phyloP scores from a whole-genome alignment of 768 basidiomycete genomes.

The Mycena maculata region DNA sequence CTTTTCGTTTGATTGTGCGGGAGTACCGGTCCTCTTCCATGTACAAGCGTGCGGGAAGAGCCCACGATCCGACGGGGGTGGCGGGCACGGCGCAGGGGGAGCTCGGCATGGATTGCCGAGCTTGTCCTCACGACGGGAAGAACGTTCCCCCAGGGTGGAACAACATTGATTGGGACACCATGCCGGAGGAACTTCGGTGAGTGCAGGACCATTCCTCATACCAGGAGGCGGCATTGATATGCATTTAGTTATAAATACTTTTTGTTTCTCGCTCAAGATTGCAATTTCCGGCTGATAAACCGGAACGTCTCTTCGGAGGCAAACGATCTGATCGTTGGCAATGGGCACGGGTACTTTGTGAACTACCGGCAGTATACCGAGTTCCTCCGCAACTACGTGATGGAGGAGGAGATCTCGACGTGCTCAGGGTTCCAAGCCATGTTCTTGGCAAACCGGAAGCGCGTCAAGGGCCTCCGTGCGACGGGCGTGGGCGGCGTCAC shows the following conservation, averaged over 20 bases:
- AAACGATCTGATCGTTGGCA: background rate
- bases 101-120: slow-evolving; percentile 17
- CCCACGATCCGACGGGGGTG: background rate
- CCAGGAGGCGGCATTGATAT: background rate
- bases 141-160: slow-evolving; percentile 24
- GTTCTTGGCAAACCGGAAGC: slow-evolving; percentile 12
- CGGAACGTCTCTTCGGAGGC: background rate
- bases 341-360: slow-evolving; percentile 4
- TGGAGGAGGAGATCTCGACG: slow-evolving; percentile 22
- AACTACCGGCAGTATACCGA: background rate
- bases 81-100: slow-evolving; percentile 1
- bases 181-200: background rate
- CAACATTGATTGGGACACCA: background rate
- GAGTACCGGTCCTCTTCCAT: background rate
- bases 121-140: slow-evolving; percentile 12
- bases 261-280: background rate
- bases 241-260: slow-evolving; percentile 8
- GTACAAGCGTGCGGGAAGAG: slow-evolving; percentile 21
- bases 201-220: background rate
- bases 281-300: slow-evolving; percentile 6
- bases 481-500: slow-evolving; percentile 26
- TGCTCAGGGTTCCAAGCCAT: slow-evolving; percentile 27
- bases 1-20: slow-evolving; percentile 13
- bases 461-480: slow-evolving; percentile 17
- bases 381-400: background rate